Base-by-base conservation (phyloP, 306 rosid species). In the Delonix regia region DNA sequence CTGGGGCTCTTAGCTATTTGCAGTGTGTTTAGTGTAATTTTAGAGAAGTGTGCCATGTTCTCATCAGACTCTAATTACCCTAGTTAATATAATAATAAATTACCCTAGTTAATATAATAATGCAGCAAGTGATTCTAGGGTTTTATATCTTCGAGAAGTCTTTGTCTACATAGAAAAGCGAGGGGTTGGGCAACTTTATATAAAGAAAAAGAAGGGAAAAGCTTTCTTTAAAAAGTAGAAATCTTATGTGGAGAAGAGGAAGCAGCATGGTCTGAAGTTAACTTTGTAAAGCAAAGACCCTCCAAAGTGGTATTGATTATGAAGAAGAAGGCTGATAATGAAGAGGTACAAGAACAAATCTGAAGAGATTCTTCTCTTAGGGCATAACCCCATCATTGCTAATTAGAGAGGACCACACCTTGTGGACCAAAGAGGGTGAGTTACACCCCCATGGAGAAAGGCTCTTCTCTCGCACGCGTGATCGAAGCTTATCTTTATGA, bases 301-400 rank as follows among this genome's bases (percentile, higher is more conserved):
- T 25, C 36, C 33, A 30, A 30, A 57, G 63, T 57, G 63, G 18
- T 44, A 10, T 45, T 45, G 19, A 69, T 25, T 45, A 69, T 12
- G 53, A 2, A 11, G 36, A 41, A 2, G 14, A 16, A 13, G 24
- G 56, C 56, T 51, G 21, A 30, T 9, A 18, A 24, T 11, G 30
- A 68, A 68, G 73, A 19, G 27, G 44, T 19, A 30, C 9, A 51
- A 51, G 63, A 45, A 69, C 41, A 69, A 8, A 84, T 87, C 83
- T 63, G 57, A 33, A 2, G 71, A 84, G 86, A 79, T 82, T 84
- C 83, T 75, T 64, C 56, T 78, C 69, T 67, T 27, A 38, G 66
- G 71, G 65, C 74, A 60, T 79, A 83, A 74, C 48, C 27, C 79
- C 85, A 88, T 84, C 88, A 86, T 86, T 86, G 89, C 73, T 74